phyloP scores from a whole-genome alignment of 257 asterid species.

The Solanum chiquidenum region DNA sequence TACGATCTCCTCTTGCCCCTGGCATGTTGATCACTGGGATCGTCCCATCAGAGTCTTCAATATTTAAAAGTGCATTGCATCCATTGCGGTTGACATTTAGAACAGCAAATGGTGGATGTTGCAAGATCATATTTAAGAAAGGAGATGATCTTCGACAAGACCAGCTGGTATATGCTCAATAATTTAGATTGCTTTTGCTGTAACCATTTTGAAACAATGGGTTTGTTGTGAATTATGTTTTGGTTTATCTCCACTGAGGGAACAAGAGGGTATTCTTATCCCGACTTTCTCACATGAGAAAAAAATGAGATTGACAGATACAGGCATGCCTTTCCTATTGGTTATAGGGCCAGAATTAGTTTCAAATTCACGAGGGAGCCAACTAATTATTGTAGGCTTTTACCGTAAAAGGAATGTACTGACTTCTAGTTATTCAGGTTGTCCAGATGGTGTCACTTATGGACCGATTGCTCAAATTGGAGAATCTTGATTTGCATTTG shows the following conservation, averaged over 20 bases:
- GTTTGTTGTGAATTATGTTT: neutral
- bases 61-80: slow-evolving; percentile 77
- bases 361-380: neutral
- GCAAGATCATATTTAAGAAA: slow-evolving; percentile 89
- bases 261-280: neutral
- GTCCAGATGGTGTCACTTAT: slow-evolving; percentile 93
- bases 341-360: neutral
- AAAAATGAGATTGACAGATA: neutral
- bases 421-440: slow-evolving; percentile 38
- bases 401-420: neutral
- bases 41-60: slow-evolving; percentile 89
- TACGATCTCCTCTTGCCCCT: slow-evolving; percentile 90
- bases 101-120: slow-evolving; percentile 77
- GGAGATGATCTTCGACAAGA: slow-evolving; percentile 99
- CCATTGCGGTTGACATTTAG: slow-evolving; percentile 89
- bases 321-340: neutral
- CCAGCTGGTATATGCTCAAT: slow-evolving; percentile 59
- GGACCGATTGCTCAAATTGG: slow-evolving; percentile 96
- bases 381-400: neutral
- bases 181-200: neutral
- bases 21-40: slow-evolving; percentile 80
- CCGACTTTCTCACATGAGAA: neutral
- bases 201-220: neutral
- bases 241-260: neutral
- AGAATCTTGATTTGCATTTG: slow-evolving; percentile 89